These are phyloP conservation scores for Aspergillus taichungensis DNA, from an alignment of 495 filamentous ascomycete species.

Conservation along the genomic window DNA sequence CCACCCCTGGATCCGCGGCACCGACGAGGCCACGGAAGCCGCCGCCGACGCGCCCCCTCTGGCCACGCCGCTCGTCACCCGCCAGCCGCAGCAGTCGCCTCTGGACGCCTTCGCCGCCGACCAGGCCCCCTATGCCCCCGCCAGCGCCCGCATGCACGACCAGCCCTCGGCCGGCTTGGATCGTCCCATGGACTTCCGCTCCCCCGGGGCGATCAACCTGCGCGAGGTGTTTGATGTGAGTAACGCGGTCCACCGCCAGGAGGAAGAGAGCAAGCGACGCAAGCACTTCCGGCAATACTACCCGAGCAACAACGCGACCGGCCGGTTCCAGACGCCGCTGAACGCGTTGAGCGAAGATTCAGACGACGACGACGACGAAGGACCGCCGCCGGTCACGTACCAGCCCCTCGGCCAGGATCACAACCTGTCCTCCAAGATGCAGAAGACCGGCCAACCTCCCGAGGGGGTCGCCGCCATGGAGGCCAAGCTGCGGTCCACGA, in stretches of 20 bases:
- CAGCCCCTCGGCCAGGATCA: slow-evolving; percentile 22
- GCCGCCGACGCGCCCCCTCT: slow-evolving; percentile 70
- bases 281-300: slow-evolving; percentile 69
- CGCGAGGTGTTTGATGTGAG: slow-evolving; percentile 96
- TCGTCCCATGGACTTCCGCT: slow-evolving; percentile 84
- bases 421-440: slow-evolving; percentile 56
- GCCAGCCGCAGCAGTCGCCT: slow-evolving; percentile 37
- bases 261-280: slow-evolving; percentile 87
- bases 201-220: slow-evolving; percentile 87
- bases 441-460: slow-evolving; percentile 48
- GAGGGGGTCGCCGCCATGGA: slow-evolving; percentile 71
- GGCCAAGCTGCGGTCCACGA: slow-evolving; percentile 74
- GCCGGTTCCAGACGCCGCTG: slow-evolving; percentile 42
- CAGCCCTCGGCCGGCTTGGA: slow-evolving; percentile 46
- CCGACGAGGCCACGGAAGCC: slow-evolving; percentile 66
- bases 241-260: slow-evolving; percentile 92
- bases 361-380: slow-evolving; percentile 51
- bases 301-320: slow-evolving; percentile 41
- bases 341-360: slow-evolving; percentile 64
- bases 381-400: slow-evolving; percentile 35
- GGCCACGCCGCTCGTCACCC: slow-evolving; percentile 52
- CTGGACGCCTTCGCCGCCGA: slow-evolving; percentile 26
- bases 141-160: slow-evolving; percentile 39
- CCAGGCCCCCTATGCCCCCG: slow-evolving; percentile 31
- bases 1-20: slow-evolving; percentile 87